Base-by-base conservation (phyloP, 805 yeast genomes). In the Priceomyces medius region DNA sequence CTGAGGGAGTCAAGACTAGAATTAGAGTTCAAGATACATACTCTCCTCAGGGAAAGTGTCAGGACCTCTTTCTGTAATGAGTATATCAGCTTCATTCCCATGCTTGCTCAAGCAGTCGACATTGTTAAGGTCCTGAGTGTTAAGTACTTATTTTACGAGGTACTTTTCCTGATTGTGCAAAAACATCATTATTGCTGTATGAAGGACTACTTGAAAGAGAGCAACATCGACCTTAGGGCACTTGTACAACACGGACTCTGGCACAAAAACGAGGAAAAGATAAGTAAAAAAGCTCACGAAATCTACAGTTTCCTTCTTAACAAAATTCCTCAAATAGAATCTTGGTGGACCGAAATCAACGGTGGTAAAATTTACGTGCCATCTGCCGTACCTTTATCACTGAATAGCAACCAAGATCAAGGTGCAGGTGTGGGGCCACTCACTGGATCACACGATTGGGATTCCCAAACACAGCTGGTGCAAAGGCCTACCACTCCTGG, bases 171-270 rank as follows among this genome's bases (percentile, higher is more conserved):
- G 1, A 26, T 69, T 3, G 43, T 66, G 0, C 45, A 47, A 16
- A 43, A 34, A 3, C 76, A 71, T 40, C 23, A 41, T 7, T 31
- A 50, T 2, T 68, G 74, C 42, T 68, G 74, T 42, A 61, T 67
- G 64, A 46, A 33, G 13, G 64, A 61, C 1, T 61, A 61, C 43
- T 43, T 68, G 7, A 35, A 38, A 4, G 64, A 59, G 8, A 41
- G 44, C 2, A 48, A 53, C 12, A 46, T 38, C 1, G 56, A 56
- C 19, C 48, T 69, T 24, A 65, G 61, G 40, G 46, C 49, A 0
- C 42, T 66, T 21, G 42, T 68, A 3, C 73, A 68, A 41, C 58
- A 48, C 27, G 74, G 75, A 0, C 40, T 67, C 4, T 58, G 65
- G 64, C 35, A 43, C 7, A 50, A 54, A 31, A 53, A 66, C 44